phyloP scores from a whole-genome alignment of 2,329 filamentous ascomycete genomes.

The Monilinia vaccinii-corymbosi region DNA sequence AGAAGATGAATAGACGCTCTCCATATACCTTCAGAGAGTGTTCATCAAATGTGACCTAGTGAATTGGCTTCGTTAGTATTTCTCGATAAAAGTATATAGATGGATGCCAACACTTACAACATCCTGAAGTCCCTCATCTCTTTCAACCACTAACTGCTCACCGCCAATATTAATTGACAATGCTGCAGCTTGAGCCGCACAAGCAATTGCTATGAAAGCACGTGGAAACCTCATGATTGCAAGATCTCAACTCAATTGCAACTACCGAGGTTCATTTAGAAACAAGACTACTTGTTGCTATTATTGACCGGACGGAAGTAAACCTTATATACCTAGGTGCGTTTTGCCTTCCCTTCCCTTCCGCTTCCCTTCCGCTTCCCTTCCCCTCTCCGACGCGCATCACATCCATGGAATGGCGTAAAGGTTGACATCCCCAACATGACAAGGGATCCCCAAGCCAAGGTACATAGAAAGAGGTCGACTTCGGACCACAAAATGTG shows the following conservation, averaged over 20 bases:
- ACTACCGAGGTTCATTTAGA: background rate
- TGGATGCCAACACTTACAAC: conserved; percentile 35
- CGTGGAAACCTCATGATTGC: conserved; percentile 33
- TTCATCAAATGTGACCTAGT: conserved; percentile 51
- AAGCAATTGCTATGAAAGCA: conserved; percentile 28
- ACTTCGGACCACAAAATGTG: background rate
- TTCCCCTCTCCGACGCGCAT: background rate
- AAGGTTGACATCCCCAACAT: background rate
- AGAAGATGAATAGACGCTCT: conserved; percentile 53
- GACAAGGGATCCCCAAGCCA: background rate
- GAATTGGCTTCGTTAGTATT: background rate
- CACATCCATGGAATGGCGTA: background rate
- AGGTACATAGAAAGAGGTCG: background rate
- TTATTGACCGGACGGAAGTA: background rate
- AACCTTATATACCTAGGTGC: conserved; percentile 5
- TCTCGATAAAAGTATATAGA: background rate
- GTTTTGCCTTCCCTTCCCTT: too few relatives aligned
- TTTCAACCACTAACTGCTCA: conserved; percentile 39
- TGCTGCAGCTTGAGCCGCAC: conserved; percentile 38
- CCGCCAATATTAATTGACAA: conserved; percentile 37
- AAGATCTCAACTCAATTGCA: conserved; percentile 2
- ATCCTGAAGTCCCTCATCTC: conserved; percentile 44
- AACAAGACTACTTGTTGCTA: background rate
- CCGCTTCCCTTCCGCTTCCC: too few relatives aligned
- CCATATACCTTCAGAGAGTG: conserved; percentile 54